Evolutionary conservation across 2,329 filamentous ascomycete genomes (phyloP).

Genomic region (Colletotrichum somersetense): DNA sequence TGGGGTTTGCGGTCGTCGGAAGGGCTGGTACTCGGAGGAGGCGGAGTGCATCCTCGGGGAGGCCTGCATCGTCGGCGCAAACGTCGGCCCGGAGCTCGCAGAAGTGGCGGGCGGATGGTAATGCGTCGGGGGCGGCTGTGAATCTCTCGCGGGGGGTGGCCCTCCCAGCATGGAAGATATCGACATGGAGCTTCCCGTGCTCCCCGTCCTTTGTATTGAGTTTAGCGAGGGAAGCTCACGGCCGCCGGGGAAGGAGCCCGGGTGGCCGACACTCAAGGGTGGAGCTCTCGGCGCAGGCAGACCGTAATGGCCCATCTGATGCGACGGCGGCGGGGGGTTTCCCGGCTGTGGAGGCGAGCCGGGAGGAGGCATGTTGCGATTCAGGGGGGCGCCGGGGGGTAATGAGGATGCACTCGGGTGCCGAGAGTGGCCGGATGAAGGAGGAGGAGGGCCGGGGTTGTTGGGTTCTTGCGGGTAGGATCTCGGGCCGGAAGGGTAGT

Average conservation of each 20-base stretch:
- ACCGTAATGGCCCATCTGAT: slow-evolving; percentile 55
- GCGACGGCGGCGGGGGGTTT: slow-evolving; percentile 49
- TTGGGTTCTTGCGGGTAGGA: slow-evolving; percentile 50
- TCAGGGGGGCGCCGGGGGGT: slow-evolving; percentile 52
- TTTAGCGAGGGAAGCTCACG: slow-evolving; percentile 67
- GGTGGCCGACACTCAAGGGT: slow-evolving; percentile 57
- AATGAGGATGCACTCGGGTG: slow-evolving; percentile 61
- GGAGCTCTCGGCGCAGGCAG: slow-evolving; percentile 62
- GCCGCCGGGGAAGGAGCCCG: slow-evolving; percentile 60
- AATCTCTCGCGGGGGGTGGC: slow-evolving; percentile 59
- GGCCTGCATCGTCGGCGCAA: slow-evolving; percentile 63
- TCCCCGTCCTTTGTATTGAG: slow-evolving; percentile 61
- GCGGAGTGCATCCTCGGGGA: slow-evolving; percentile 68
- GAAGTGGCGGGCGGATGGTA: slow-evolving; percentile 55
- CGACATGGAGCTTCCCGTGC: slow-evolving; percentile 68
- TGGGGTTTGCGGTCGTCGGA: slow-evolving; percentile 79
- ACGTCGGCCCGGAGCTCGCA: slow-evolving; percentile 59
- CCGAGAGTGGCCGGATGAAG: slow-evolving; percentile 54
- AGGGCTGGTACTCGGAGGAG: slow-evolving; percentile 71
- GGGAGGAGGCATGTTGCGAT: slow-evolving; percentile 61
- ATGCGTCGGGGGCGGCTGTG: slow-evolving; percentile 55
- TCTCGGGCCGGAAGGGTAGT: slow-evolving; percentile 53
- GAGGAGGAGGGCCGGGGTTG: slow-evolving; percentile 47
- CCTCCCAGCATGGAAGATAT: slow-evolving; percentile 72
- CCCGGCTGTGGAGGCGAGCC: slow-evolving; percentile 58